Percentiles rank a stretch among this genome's conserved stretches.
Evolutionary conservation across 2,329 filamentous ascomycete species (phyloP).

Genomic region (Dichotomopilus funicola): DNA sequence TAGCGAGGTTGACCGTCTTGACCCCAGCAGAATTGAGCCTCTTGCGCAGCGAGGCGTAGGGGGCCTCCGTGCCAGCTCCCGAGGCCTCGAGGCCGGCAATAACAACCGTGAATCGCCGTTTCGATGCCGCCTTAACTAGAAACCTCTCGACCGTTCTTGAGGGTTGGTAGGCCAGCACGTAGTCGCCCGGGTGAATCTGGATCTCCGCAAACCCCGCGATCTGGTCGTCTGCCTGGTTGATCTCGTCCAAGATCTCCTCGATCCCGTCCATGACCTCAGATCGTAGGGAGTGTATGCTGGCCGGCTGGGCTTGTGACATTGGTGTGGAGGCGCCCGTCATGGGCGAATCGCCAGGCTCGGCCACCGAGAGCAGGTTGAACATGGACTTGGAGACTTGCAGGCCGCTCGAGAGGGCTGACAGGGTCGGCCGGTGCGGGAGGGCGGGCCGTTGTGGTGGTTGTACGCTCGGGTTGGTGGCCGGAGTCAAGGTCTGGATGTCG

Average conservation of each 20-base stretch:
- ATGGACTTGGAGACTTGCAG: conserved; percentile 68
- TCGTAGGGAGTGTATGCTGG: conserved; percentile 62
- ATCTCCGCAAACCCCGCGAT: conserved; percentile 84
- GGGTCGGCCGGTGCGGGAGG: conserved; percentile 43
- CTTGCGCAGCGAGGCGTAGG: conserved; percentile 59
- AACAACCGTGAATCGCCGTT: conserved; percentile 87
- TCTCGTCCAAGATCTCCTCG: conserved; percentile 91
- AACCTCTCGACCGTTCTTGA: conserved; percentile 86
- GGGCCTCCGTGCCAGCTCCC: conserved; percentile 33
- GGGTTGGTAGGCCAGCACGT: conserved; percentile 82
- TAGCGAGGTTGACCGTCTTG: conserved; percentile 75
- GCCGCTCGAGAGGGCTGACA: conserved; percentile 55
- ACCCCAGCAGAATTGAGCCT: conserved; percentile 72
- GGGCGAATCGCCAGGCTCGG: conserved; percentile 42
- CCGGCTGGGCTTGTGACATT: conserved; percentile 31
- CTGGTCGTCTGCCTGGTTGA: conserved; percentile 86
- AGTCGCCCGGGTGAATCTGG: conserved; percentile 88
- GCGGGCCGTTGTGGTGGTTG: conserved; percentile 12
- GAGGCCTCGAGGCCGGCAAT: conserved; percentile 60
- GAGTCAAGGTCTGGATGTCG: conserved; percentile 31
- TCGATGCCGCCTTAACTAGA: conserved; percentile 76
- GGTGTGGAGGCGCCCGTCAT: conserved; percentile 36
- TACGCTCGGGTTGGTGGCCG: conserved; percentile 14
- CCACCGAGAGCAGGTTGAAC: conserved; percentile 79
- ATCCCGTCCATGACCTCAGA: conserved; percentile 92